phyloP scores from a whole-genome alignment of 176 grass and related monocot genomes.

The Raddia guianensis region DNA sequence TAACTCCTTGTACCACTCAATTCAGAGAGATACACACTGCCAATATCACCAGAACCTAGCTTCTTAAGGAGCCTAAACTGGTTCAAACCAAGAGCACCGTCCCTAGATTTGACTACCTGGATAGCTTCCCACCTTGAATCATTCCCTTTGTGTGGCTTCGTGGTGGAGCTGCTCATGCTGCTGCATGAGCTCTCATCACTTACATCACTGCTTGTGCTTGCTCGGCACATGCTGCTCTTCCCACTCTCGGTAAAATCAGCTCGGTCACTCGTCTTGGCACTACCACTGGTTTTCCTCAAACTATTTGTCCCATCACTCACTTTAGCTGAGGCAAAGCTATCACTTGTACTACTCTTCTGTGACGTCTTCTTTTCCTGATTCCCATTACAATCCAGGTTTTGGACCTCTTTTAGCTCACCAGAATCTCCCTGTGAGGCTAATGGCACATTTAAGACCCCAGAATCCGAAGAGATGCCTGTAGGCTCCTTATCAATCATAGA shows the following conservation, averaged over 20 bases:
- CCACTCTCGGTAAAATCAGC: conserved; percentile 75
- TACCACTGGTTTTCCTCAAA: conserved; percentile 67
- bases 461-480: conserved; percentile 31
- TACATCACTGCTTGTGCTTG: conserved; percentile 65
- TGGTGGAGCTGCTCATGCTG: conserved; percentile 75
- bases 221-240: conserved; percentile 87
- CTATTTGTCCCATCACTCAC: conserved; percentile 86
- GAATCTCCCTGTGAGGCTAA: conserved; percentile 41
- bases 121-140: conserved; percentile 87
- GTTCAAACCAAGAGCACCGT: conserved; percentile 69
- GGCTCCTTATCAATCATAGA: conserved; percentile 46
- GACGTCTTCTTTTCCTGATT: conserved; percentile 74
- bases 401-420: conserved; percentile 46
- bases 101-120: conserved; percentile 63
- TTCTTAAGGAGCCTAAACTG: conserved; percentile 86
- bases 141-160: conserved; percentile 83
- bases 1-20: conserved; percentile 76
- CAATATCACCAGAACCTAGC: conserved; percentile 80
- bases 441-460: conserved; percentile 38
- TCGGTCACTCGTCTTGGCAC: conserved; percentile 60
- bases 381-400: conserved; percentile 49
- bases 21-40: conserved; percentile 86
- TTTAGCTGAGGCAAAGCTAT: conserved; percentile 82
- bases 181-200: conserved; percentile 85
- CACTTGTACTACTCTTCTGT: conserved; percentile 72